Evolutionary conservation across 148 eudicot species (phyloP).

Genomic region (Camellia sinensis): DNA sequence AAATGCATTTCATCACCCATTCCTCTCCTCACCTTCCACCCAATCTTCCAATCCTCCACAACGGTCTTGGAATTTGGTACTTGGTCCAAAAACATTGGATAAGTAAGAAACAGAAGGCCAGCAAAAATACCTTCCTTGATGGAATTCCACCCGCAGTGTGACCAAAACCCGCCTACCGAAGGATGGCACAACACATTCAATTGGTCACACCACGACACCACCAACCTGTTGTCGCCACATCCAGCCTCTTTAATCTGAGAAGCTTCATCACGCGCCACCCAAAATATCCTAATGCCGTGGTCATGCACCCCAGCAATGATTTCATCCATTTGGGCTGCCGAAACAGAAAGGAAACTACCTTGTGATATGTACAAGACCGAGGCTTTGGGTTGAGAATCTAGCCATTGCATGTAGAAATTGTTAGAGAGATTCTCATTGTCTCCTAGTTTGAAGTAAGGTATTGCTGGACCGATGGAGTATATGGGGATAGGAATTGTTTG

Average conservation of each 20-base stretch:
- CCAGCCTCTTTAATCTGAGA: conserved; percentile 1
- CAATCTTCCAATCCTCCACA: conserved; percentile 22
- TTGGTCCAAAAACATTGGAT: conserved; percentile 19
- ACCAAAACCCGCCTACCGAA: conserved; percentile 14
- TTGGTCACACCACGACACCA: conserved; percentile 61
- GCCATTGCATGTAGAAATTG: conserved; percentile 39
- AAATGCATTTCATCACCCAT: background rate
- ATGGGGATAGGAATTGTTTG: conserved; percentile 8
- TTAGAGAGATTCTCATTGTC: background rate
- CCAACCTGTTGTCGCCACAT: background rate
- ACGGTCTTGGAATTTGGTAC: conserved; percentile 6
- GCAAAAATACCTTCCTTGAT: conserved; percentile 20
- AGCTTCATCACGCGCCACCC: conserved; percentile 17
- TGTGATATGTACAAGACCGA: conserved; percentile 20
- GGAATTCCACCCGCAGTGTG: conserved; percentile 21
- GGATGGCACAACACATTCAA: conserved; percentile 31
- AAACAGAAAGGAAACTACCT: conserved; percentile 21
- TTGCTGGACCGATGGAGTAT: conserved; percentile 25
- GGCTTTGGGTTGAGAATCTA: conserved; percentile 28
- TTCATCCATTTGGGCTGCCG: conserved; percentile 18
- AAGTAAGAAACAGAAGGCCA: conserved; percentile 14
- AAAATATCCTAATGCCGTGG: conserved; percentile 9
- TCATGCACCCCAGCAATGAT: conserved; percentile 12
- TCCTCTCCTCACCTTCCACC: conserved; percentile 14
- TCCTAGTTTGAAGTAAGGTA: conserved; percentile 40